Evolutionary conservation across 1,139 yeast genomes (phyloP), one percentile per base, ranked within the genome.

Genomic region (Eremothecium coryli): DNA sequence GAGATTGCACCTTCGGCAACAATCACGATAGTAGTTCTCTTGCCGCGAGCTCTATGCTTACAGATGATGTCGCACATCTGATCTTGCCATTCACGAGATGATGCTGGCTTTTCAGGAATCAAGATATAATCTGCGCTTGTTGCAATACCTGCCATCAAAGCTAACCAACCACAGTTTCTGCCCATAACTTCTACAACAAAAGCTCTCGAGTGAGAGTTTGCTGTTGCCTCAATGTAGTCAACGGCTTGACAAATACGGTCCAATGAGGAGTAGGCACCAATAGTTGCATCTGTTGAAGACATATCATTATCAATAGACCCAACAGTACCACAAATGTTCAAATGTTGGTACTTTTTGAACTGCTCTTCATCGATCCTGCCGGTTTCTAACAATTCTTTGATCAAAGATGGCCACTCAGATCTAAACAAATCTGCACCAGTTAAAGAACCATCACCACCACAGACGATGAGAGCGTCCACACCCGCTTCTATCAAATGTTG

Each of bases 371-470:
- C 64, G 41, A 88, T 69, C 45, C 64, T 66, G 4, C 71, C 69
- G 5, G 61, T 67, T 2, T 63, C 64, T 28, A 70, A 65, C 44
- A 90, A 70, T 58, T 90, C 96, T 23, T 70, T 60, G 33, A 88
- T 65, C 48, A 90, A 71, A 12, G 82, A 70, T 4, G 95, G 95
- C 98, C 98, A 90, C 61, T 90, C 97, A 22, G 75, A 62, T 58
- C 98, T 76, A 66, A 90, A 86, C 42, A 82, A 66, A 58, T 90
- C 97, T 10, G 98, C 98, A 49, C 98, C 98, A 1, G 98, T 90
- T 46, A 90, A 68, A 0, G 97, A 86, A 37, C 98, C 98, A 56
- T 90, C 98, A 63, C 98, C 98, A 53, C 98, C 98, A 64, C 96
- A 85, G n/a, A 90, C 96, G 49, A 90, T 78, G 46, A 90, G 69